Evolutionary conservation across 2,329 filamentous ascomycete species (phyloP), one percentile per base, ranked within the genome.

Genomic region (Ophiostoma triangulosporum): DNA sequence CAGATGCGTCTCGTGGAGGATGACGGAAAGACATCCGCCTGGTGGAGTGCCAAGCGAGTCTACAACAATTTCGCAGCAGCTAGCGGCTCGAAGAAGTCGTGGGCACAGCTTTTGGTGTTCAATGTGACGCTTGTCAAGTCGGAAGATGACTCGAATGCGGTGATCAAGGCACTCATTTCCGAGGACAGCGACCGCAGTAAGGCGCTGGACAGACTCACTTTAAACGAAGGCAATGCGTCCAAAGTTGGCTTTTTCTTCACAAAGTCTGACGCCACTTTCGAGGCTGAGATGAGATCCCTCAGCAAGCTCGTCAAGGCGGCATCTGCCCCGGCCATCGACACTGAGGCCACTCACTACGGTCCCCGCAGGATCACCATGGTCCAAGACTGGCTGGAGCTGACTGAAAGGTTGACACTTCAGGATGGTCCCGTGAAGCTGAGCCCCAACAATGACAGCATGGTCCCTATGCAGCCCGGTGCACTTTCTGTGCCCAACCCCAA

Each of bases 211-310:
- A 33, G 33, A 1, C 51, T 59, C 12, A 32, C 40, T 7, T 36
- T 60, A 2, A 33, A 17, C 24, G 14, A 51, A 2, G 38, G 40
- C 14, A 60, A 60, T 20, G 29, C 59, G 2, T 20, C 56, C 14
- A 26, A n/a, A 1, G 36, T 58, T 6, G 46, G 52, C 1, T 35
- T 62, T 8, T 56, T 55, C 17, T 58, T 62, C 6, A 54, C 54
- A 2, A 52, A 51, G 14, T 55, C 53, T 0, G 58, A 59, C 9
- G 57, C 60, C 1, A 61, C 60, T 0, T 57, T 57, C 22, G 54
- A 55, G 1, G 59, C 57, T 1, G 60, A 62, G 45, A 57, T 59
- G 50, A 50, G 27, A 2, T 54, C 59, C 0, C 33, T 60, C 15
- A 32, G 48, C 15, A 57, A 56, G 15, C 32, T 61, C 7, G 33